Evolutionary conservation across 2,329 filamentous ascomycete genomes (phyloP).

Genomic region (Atkinsonella texensis): DNA sequence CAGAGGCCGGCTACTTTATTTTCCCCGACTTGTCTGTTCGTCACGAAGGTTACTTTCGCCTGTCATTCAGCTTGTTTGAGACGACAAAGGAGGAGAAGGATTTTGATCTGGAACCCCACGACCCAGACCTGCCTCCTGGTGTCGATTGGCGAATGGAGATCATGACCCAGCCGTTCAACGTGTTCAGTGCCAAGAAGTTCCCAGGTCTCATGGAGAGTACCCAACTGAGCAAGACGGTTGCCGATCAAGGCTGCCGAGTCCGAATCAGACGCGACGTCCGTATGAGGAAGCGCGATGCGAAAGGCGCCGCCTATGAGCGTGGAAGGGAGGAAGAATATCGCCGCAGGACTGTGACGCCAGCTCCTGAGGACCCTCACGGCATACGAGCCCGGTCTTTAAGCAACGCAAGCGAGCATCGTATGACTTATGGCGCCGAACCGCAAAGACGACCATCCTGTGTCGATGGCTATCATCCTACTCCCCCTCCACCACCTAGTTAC

Average conservation of each 20-base stretch:
- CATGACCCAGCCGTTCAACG: constrained; percentile 74
- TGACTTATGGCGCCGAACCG: constrained; percentile 27
- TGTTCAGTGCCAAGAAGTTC: constrained; percentile 97
- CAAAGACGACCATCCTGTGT: constrained; percentile 35
- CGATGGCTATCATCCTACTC: constrained; percentile 29
- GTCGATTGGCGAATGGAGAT: constrained; percentile 85
- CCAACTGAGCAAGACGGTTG: constrained; percentile 74
- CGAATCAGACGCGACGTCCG: constrained; percentile 88
- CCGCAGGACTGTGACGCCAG: constrained; percentile 24
- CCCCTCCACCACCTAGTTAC: constrained; percentile 23
- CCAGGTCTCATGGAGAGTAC: constrained; percentile 88
- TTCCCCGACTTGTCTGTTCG: constrained; percentile 94
- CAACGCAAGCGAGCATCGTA: constrained; percentile 40
- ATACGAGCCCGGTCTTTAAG: constrained; percentile 47
- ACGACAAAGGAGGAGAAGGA: constrained; percentile 80
- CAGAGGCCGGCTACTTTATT: constrained; percentile 79
- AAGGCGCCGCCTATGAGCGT: constrained; percentile 43
- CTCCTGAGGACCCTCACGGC: constrained; percentile 19
- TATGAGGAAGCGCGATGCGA: constrained; percentile 74
- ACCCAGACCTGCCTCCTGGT: constrained; percentile 33
- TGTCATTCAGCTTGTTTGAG: constrained; percentile 89
- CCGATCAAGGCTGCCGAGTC: constrained; percentile 93
- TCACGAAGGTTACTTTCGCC: constrained; percentile 84
- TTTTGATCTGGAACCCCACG: constrained; percentile 44
- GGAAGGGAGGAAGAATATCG: constrained; percentile 52